Percentiles rank a stretch among this genome's conserved stretches.
Conservation (phyloP, 2,329 filamentous ascomycete genomes). For the Neocatenulostroma microsporum region DNA sequence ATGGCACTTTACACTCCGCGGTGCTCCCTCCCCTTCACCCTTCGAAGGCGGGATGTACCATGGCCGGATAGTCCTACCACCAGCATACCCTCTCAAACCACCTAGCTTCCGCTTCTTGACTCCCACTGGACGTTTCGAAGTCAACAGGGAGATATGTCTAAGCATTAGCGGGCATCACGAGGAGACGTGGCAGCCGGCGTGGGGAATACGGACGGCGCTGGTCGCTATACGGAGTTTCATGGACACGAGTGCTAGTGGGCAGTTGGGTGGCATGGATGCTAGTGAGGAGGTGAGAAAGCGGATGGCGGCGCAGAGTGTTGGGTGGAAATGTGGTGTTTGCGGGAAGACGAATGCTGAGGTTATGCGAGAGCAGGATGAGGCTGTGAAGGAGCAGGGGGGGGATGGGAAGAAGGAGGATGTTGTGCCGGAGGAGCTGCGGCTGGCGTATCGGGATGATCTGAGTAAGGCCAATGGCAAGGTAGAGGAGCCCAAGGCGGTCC, state of each 20-base stretch:
- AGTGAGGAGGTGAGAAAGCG: conserved; percentile 57
- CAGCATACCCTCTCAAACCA: conserved; percentile 82
- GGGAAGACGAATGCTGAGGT: conserved; percentile 65
- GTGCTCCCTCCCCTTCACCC: conserved; percentile 68
- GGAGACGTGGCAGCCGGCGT: conserved; percentile 97
- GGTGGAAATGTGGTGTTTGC: conserved; percentile 65
- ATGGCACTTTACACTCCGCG: conserved; percentile 97
- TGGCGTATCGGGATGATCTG: conserved; percentile 70
- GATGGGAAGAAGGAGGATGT: conserved; percentile 36
- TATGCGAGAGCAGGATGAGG: conserved; percentile 60
- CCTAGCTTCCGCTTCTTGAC: conserved; percentile 95
- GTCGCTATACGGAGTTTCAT: conserved; percentile 77
- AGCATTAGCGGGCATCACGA: conserved; percentile 93
- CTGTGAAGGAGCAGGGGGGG: conserved; percentile 40
- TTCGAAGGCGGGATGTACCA: conserved; percentile 85
- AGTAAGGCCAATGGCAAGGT: conserved; percentile 26
- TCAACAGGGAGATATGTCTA: conserved; percentile 93
- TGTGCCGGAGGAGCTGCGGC: conserved; percentile 49
- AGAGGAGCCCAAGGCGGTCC: not conserved
- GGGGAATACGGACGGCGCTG: conserved; percentile 88
- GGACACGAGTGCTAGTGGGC: conserved; percentile 80
- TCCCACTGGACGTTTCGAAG: conserved; percentile 84
- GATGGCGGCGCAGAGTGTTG: conserved; percentile 59
- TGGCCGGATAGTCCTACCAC: conserved; percentile 84
- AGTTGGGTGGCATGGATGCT: conserved; percentile 82